These are phyloP conservation scores for Pythium myriotylum DNA, from an alignment of 352 stramenopile species.

Conservation along the genomic window DNA sequence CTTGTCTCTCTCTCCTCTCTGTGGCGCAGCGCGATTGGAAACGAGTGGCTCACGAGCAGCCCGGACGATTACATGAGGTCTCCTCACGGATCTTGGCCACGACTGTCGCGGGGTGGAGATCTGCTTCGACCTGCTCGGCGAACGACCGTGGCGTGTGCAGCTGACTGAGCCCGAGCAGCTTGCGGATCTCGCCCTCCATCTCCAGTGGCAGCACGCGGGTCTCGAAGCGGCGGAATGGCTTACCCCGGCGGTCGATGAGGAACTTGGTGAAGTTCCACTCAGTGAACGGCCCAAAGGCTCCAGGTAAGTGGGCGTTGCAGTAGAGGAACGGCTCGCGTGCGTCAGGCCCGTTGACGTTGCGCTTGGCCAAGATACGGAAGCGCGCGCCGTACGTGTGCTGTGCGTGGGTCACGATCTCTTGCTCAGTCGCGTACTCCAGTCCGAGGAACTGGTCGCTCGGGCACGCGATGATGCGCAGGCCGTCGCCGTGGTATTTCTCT, in stretches of 20 bases:
- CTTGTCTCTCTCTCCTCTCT: neutral
- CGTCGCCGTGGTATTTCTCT: constrained; percentile 45
- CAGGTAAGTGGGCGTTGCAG: constrained; percentile 51
- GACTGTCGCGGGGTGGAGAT: neutral
- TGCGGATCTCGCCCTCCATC: constrained; percentile 44
- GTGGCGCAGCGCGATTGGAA: neutral
- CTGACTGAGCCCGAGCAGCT: constrained; percentile 23
- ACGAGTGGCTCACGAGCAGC: neutral
- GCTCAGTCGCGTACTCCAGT: constrained; percentile 52
- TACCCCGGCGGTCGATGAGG: constrained; percentile 46
- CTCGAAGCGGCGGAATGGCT: constrained; percentile 44
- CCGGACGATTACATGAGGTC: neutral
- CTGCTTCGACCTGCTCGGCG: neutral
- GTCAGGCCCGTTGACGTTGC: constrained; percentile 71
- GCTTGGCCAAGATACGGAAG: constrained; percentile 54
- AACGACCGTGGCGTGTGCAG: neutral
- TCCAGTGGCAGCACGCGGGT: constrained; percentile 33
- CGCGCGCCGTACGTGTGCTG: constrained; percentile 27
- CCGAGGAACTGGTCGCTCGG: constrained; percentile 79
- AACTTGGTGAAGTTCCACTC: constrained; percentile 82
- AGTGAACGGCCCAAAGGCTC: constrained; percentile 38
- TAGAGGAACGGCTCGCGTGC: constrained; percentile 69
- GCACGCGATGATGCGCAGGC: constrained; percentile 64
- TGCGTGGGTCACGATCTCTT: constrained; percentile 37
- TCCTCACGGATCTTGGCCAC: neutral